Conservation (phyloP, 2,329 filamentous ascomycete genomes). For the Colletotrichum truncatum region DNA sequence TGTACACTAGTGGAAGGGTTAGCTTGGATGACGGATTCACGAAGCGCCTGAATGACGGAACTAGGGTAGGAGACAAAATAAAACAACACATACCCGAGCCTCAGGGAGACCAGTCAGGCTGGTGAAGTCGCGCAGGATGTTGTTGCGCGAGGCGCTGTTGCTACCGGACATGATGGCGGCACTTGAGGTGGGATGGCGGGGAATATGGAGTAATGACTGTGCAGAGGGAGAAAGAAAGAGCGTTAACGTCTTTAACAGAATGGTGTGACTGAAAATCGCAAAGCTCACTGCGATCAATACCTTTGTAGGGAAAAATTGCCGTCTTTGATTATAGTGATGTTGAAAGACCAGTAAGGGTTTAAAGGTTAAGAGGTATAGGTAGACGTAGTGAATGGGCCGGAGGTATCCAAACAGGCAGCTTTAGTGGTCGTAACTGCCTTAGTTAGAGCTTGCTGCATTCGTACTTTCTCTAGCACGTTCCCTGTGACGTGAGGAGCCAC, state of each 20-base stretch:
- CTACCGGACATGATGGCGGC: conserved; percentile 23
- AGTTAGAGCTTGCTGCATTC: conserved; percentile 21
- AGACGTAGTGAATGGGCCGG: not conserved
- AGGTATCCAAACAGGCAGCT: conserved; percentile 16
- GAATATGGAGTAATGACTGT: not conserved
- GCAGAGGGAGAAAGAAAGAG: not conserved
- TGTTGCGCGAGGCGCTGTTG: conserved; percentile 30
- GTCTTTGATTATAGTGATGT: too few species aligned
- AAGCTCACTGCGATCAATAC: too few species aligned
- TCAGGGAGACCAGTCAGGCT: conserved; percentile 25
- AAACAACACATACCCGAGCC: conserved; percentile 18
- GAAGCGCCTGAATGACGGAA: not conserved
- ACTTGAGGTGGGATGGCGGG: not conserved
- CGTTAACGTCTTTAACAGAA: too few species aligned
- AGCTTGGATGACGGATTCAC: conserved; percentile 12
- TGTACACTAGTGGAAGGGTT: conserved; percentile 61
- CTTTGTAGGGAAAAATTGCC: too few species aligned
- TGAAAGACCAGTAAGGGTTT: too few species aligned
- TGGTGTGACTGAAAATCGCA: too few species aligned
- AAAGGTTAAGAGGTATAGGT: not conserved
- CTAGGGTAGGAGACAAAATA: not conserved
- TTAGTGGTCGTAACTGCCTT: conserved; percentile 23
- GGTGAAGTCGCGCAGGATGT: conserved; percentile 28
- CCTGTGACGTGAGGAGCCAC: conserved; percentile 28
- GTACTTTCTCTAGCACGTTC: conserved; percentile 24